Conservation (phyloP, 345 rosid genomes). For the Gossypium thurberi region DNA sequence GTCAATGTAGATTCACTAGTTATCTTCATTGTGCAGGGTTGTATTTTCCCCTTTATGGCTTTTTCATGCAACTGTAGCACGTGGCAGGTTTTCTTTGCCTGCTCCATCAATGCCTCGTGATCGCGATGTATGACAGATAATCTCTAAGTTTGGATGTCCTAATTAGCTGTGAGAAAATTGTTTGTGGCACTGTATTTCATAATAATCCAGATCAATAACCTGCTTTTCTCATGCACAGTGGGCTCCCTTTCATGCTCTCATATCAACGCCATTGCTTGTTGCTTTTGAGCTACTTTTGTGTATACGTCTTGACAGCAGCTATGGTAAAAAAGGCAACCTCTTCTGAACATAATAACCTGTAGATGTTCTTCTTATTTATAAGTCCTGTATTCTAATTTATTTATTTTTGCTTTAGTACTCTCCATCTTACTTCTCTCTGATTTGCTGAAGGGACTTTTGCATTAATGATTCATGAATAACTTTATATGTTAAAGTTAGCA, state of each 20-base stretch:
- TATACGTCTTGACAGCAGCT: constrained; percentile 53
- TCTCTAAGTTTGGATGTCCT: constrained; percentile 3
- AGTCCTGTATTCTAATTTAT: not conserved
- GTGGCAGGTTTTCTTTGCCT: constrained; percentile 86
- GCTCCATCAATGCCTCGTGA: constrained; percentile 80
- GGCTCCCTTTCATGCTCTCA: constrained; percentile 76
- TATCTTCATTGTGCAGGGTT: constrained; percentile 42
- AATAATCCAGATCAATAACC: not conserved
- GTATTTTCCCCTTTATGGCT: constrained; percentile 68
- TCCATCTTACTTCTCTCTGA: not conserved
- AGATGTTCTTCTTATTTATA: not conserved
- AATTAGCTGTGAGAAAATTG: not conserved
- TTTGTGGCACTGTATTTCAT: not conserved
- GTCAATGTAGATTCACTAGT: not conserved
- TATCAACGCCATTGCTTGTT: constrained; percentile 73
- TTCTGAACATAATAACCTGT: constrained; percentile 6
- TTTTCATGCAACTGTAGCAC: constrained; percentile 72
- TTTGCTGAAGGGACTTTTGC: not conserved
- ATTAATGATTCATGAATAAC: not conserved
- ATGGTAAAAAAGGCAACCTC: constrained; percentile 32
- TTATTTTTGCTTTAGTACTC: not conserved
- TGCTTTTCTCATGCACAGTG: constrained; percentile 49
- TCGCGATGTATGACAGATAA: constrained; percentile 50
- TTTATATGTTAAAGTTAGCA: not conserved
- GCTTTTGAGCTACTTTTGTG: constrained; percentile 84